phyloP scores from a whole-genome alignment of 257 asterid species.

The Mentha longifolia region DNA sequence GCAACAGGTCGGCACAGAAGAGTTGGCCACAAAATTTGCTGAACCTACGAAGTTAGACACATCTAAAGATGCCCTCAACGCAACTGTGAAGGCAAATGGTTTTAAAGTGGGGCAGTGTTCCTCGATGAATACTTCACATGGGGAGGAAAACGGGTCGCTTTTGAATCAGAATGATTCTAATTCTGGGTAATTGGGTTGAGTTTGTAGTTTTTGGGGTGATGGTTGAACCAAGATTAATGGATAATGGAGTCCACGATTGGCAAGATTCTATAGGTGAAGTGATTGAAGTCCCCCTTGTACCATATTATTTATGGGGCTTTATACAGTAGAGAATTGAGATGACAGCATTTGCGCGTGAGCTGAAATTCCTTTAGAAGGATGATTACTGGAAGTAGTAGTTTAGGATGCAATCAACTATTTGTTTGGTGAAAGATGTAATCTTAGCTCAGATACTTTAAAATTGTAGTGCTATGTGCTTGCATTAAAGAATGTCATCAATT shows the following conservation, averaged over 20 bases:
- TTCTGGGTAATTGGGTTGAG: conserved; percentile 27
- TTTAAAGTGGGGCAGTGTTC: conserved; percentile 44
- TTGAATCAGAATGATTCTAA: conserved; percentile 29
- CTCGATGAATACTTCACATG: conserved; percentile 34
- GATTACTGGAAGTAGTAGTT: conserved; percentile 9
- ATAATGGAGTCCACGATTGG: conserved; percentile 14
- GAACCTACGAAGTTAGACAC: conserved; percentile 39
- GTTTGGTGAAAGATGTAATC: conserved; percentile 39
- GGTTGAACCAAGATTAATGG: neutral
- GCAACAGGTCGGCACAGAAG: conserved; percentile 43
- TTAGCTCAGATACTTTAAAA: conserved; percentile 37
- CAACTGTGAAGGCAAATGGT: conserved; percentile 61
- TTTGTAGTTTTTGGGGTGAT: neutral
- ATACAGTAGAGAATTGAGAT: conserved; percentile 13
- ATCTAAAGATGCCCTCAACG: conserved; percentile 30
- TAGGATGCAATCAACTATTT: conserved; percentile 39
- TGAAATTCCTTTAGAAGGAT: neutral
- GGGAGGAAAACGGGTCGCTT: conserved; percentile 54
- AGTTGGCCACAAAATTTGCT: conserved; percentile 31
- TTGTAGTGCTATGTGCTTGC: conserved; percentile 35
- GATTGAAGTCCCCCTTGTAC: conserved; percentile 51
- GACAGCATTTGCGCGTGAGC: neutral
- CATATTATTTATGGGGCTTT: conserved; percentile 48
- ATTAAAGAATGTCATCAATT: conserved; percentile 29
- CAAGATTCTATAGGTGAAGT: conserved; percentile 19